Percentiles rank a stretch among this genome's conserved stretches.
phyloP scores from a whole-genome alignment of 352 stramenopile genomes.

The Globisporangium acanthophoron region DNA sequence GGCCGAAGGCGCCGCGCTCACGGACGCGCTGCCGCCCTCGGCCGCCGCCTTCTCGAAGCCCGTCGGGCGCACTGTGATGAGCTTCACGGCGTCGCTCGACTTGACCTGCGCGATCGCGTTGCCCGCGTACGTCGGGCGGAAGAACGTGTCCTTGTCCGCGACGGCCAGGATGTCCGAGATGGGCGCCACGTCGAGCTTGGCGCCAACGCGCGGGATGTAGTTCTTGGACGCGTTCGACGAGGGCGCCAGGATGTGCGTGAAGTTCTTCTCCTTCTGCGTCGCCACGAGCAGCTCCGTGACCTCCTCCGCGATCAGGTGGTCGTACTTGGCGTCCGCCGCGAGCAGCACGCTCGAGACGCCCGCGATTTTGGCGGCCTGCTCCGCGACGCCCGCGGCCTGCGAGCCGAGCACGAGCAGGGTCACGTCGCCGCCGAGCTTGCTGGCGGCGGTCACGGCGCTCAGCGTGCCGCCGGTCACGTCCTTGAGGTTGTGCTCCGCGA shows the following conservation, averaged over 20 bases:
- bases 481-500: slow-evolving; percentile 83
- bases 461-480: slow-evolving; percentile 72
- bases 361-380: slow-evolving; percentile 67
- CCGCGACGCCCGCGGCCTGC: slow-evolving; percentile 47
- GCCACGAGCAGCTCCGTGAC: slow-evolving; percentile 76
- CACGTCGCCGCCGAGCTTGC: slow-evolving; percentile 77
- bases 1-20: slow-evolving; percentile 61
- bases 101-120: slow-evolving; percentile 89
- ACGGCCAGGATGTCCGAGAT: slow-evolving; percentile 96
- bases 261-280: slow-evolving; percentile 57
- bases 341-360: slow-evolving; percentile 83
- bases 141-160: slow-evolving; percentile 93
- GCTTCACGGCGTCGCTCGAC: slow-evolving; percentile 88
- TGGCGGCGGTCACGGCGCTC: slow-evolving; percentile 81
- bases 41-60: slow-evolving; percentile 95
- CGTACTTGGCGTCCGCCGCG: slow-evolving; percentile 81
- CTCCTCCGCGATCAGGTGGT: slow-evolving; percentile 85
- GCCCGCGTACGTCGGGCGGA: slow-evolving; percentile 82
- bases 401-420: slow-evolving; percentile 72
- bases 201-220: slow-evolving; percentile 93
- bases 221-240: slow-evolving; percentile 96
- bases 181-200: slow-evolving; percentile 92
- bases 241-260: slow-evolving; percentile 92
- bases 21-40: slow-evolving; percentile 63
- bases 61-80: slow-evolving; percentile 95